Base-by-base conservation (phyloP, 176 grass and related monocot genomes). In the Bothriochloa decipiens region DNA sequence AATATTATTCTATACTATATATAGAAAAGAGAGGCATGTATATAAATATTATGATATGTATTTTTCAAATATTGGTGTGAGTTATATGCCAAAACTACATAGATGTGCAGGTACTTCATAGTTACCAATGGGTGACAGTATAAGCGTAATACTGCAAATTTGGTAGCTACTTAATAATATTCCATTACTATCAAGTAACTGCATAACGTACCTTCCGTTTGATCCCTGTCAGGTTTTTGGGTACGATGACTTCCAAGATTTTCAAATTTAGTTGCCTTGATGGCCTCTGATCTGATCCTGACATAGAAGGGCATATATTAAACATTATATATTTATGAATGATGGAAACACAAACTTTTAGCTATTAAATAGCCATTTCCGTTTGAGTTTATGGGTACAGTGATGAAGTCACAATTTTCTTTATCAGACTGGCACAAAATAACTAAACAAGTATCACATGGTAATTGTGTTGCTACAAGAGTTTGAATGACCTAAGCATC, bases 201-300 rank as follows among this genome's bases (percentile, higher is more conserved):
- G 12, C 20, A 68, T 81, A 23, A 9, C 78, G 69, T 87, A 87
- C 78, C 52, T 87, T 52, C 15, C 17, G 0, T 35, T 46, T 18
- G 18, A 0, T 69, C 17, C 33, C 33, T 26, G 25, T 42, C 16
- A 18, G 26, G 13, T 33, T 68, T 7, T 35, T 2, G 1, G 12
- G n/a, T 3, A 45, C 13, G 8, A 29, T 28, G 43, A 58, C 15
- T 77, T 77, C 16, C 33, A 0, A 13, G 6, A 84, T 68, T 74
- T 68, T 55, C 3, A 9, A 40, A 42, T 68, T 67, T 8, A 58
- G 4, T 75, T 28, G 12, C 5, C 5, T 45, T 11, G 14, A 81
- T 22, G 36, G 62, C 35, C 47, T 75, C 45, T 23, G 11, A 33
- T 81, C 33, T 36, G 18, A 67, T 0, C 47, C 35, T 81, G 60